These are phyloP conservation scores for Colletotrichum eleusines DNA, from an alignment of 2,329 filamentous ascomycete genomes.

Conservation along the genomic window DNA sequence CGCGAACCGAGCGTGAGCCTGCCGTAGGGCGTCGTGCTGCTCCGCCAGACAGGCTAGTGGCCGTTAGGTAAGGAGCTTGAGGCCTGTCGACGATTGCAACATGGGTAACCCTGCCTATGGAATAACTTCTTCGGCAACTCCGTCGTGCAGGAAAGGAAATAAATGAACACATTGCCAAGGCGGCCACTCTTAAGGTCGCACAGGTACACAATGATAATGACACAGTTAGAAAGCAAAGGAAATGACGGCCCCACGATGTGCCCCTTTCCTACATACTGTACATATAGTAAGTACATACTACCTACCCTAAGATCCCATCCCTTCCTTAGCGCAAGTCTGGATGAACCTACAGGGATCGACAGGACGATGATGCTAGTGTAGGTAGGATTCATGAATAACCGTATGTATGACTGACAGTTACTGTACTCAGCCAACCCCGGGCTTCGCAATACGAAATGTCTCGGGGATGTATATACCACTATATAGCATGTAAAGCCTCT, in stretches of 20 bases:
- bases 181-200: too few species aligned
- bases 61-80: too few species aligned
- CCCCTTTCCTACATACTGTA: constrained; percentile 2
- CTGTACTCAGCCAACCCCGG: background rate
- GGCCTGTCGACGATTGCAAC: too few species aligned
- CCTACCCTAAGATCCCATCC: constrained; percentile 15
- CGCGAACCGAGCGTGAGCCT: too few species aligned
- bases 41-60: too few species aligned
- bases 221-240: constrained; percentile 6
- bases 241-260: constrained; percentile 17
- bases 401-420: background rate
- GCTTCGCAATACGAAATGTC: constrained; percentile 18
- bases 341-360: constrained; percentile 29
- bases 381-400: too few species aligned
- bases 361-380: constrained; percentile 30
- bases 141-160: background rate
- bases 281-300: too few species aligned
- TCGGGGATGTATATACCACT: background rate
- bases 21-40: too few species aligned
- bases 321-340: constrained; percentile 12
- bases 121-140: background rate
- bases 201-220: too few species aligned
- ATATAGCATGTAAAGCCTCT: too few species aligned
- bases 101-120: background rate
- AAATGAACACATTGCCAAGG: too few species aligned